Evolutionary conservation across 2,329 filamentous ascomycete genomes (phyloP), one percentile per base, ranked within the genome.

Genomic region (Sporothrix mexicana): DNA sequence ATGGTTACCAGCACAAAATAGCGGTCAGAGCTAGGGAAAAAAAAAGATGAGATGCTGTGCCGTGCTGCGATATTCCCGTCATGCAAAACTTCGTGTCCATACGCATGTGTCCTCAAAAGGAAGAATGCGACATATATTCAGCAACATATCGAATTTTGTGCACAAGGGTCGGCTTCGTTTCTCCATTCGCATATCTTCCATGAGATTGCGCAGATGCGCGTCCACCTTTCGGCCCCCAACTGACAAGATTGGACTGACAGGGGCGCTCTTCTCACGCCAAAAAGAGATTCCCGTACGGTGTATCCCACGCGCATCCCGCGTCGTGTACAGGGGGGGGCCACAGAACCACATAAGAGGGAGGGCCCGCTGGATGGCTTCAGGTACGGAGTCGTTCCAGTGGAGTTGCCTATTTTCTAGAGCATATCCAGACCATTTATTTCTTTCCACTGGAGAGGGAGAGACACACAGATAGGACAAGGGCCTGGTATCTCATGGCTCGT

Each of bases 301-400:
- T 20, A 47, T 45, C 41, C 61, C 41, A 66, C 41, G 61, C 61
- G 61, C 41, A 64, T 64, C 61, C 61, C 61, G 61, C 61, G 41
- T 45, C 61, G n/a, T 45, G 41, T 47, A 41, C 61, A 66, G 41
- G 61, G 41, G 36, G 41, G 15, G 12, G 20, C 13, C 12, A 53
- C 3, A n/a, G 51, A 47, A 17, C 45, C 45, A 47, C 45, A 6
- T 36, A 59, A 36, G 59, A 43, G 59, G 23, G 59, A 20, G 23
- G 55, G 25, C 2, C 55, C 55, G 25, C 55, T 59, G 59, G 59
- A 9, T 43, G 59, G 55, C 41, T 59, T 62, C 36, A 64, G 59
- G 59, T 4, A 45, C 59, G 36, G 59, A 43, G 59, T 7, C 45
- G 45, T 45, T 23, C n/a, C 36, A 64, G 59, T 45, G 59, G 59